These are phyloP conservation scores for Allium sativum DNA, from an alignment of 106 monocot genomes.

Conservation along the genomic window DNA sequence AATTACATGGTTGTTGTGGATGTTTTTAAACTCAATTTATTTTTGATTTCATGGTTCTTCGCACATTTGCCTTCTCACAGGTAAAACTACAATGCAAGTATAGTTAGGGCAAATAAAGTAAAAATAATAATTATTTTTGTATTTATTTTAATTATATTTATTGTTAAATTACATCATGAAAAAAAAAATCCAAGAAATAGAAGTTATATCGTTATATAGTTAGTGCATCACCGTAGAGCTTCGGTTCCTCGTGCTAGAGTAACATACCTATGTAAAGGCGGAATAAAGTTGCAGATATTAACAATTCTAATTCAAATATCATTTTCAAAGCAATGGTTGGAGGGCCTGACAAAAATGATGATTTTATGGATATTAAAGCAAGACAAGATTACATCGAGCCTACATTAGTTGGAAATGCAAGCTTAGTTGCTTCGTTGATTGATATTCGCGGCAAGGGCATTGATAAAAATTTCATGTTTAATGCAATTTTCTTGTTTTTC, in stretches of 20 bases:
- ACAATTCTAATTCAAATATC: slow-evolving; percentile 41
- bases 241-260: slow-evolving; percentile 50
- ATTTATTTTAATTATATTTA: too few species aligned
- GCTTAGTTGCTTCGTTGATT: slow-evolving; percentile 61
- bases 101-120: not conserved
- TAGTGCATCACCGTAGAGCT: slow-evolving; percentile 69
- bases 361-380: slow-evolving; percentile 33
- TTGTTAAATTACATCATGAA: slow-evolving; percentile 62
- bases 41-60: slow-evolving; percentile 33
- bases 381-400: slow-evolving; percentile 57
- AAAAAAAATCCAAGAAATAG: slow-evolving; percentile 67
- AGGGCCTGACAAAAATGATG: slow-evolving; percentile 46
- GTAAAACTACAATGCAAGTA: not conserved
- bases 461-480: slow-evolving; percentile 67
- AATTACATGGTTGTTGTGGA: slow-evolving; percentile 55
- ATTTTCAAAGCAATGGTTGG: slow-evolving; percentile 72
- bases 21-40: slow-evolving; percentile 52
- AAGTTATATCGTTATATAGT: slow-evolving; percentile 73
- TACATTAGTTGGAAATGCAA: slow-evolving; percentile 66
- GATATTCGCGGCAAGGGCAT: slow-evolving; percentile 19
- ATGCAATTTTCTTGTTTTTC: slow-evolving; percentile 39
- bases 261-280: slow-evolving; percentile 61
- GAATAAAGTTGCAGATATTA: slow-evolving; percentile 49
- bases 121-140: too few species aligned
- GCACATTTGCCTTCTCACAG: slow-evolving; percentile 59